Evolutionary conservation across 257 asterid genomes (phyloP), one percentile per base, ranked within the genome.

Genomic region (Cordia subcordata): DNA sequence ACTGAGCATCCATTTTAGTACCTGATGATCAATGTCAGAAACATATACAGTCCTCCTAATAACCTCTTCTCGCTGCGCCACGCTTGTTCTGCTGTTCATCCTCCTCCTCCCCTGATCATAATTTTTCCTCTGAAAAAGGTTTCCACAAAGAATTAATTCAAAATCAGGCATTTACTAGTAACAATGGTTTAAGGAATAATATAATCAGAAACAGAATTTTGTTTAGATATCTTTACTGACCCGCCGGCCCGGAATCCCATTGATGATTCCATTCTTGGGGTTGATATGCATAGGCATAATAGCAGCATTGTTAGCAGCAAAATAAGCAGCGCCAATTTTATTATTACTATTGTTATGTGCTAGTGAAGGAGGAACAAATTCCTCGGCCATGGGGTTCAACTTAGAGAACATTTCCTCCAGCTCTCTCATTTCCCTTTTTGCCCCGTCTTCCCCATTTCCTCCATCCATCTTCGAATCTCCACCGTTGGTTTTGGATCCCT

Each of bases 321-420:
- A 53, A 53, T 23, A 20, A 53, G 57, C 38, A 53, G 16, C 16
- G 21, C 13, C 10, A 53, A 23, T 33, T 11, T 53, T 21, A 19
- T 20, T 20, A n/a, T n/a, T n/a, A n/a, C n/a, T n/a, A n/a, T n/a
- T n/a, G 23, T 49, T 49, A 8, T 49, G 20, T n/a, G 20, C 21
- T 53, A 61, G 10, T 19, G 94, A 80, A 8, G 88, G 90, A 63
- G 94, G 89, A 42, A 82, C 90, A 71, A 82, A 85, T 65, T 82
- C 94, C 72, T 77, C 62, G 10, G 94, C 94, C 90, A 81, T 80
- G 11, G 90, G 94, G 68, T 85, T 85, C 69, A 82, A 58, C 66
- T 82, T 85, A 0, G 94, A 82, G 55, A 81, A 75, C 90, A 82
- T 77, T 49, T 85, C 94, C 70, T 74, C 87, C 53, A 82, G 76